These are phyloP conservation scores for Geotrichum fermentans DNA, from an alignment of 1,139 yeast species.

Conservation along the genomic window DNA sequence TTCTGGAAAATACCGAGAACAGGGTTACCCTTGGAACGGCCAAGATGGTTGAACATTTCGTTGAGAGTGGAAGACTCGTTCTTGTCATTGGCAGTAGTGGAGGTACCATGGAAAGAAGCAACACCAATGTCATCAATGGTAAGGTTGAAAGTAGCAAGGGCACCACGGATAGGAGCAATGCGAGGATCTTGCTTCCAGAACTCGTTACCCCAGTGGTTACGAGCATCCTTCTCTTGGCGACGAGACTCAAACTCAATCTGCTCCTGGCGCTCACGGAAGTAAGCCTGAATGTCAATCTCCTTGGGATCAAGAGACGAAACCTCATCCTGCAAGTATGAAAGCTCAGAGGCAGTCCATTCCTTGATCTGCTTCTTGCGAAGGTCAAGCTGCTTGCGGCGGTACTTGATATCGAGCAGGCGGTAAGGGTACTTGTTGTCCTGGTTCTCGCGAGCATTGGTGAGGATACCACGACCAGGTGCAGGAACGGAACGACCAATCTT, in stretches of 20 bases:
- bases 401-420: constrained; percentile 79
- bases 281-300: constrained; percentile 43
- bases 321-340: constrained; percentile 65
- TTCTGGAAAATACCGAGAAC: constrained; percentile 97
- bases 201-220: constrained; percentile 92
- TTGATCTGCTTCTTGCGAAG: constrained; percentile 74
- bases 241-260: constrained; percentile 82
- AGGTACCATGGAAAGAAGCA: constrained; percentile 99
- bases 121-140: constrained; percentile 93
- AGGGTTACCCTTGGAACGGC: constrained; percentile 97
- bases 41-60: constrained; percentile 89
- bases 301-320: constrained; percentile 50
- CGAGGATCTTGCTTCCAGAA: constrained; percentile 88
- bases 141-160: constrained; percentile 87
- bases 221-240: constrained; percentile 83
- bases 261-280: constrained; percentile 77
- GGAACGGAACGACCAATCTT: constrained; percentile 98
- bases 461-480: constrained; percentile 99
- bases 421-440: constrained; percentile 77
- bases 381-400: constrained; percentile 88
- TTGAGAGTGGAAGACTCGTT: constrained; percentile 90
- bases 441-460: constrained; percentile 96
- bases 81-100: constrained; percentile 97
- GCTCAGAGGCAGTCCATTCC: constrained; percentile 80
- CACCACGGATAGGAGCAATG: constrained; percentile 95